Conservation (phyloP, 1,284 basidiomycete genomes). For the Pyrrhoderma noxium region DNA sequence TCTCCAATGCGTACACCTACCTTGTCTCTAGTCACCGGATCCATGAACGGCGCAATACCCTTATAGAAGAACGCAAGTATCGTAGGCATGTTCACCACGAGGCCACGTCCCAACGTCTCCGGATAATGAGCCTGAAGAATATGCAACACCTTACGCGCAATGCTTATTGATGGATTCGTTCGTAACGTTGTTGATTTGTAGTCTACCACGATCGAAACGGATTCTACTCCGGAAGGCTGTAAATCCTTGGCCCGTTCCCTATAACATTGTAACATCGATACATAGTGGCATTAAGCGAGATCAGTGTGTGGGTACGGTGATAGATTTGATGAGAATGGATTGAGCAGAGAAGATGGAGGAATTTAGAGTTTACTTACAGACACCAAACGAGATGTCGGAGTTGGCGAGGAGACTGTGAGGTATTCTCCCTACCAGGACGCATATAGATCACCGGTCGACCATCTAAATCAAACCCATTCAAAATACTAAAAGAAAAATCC, state of each 20-base stretch:
- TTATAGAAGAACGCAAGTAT: constrained; percentile 83
- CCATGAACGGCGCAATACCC: constrained; percentile 81
- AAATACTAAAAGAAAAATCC: constrained; percentile 52
- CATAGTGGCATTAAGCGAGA: no score
- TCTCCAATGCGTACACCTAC: constrained; percentile 34
- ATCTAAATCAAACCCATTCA: constrained; percentile 78
- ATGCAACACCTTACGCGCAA: constrained; percentile 70
- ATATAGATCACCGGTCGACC: constrained; percentile 80
- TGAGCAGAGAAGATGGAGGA: no score
- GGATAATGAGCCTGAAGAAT: constrained; percentile 91
- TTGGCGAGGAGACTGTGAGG: constrained; percentile 66
- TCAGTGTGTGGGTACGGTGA: no score
- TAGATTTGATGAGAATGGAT: no score
- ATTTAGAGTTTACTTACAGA: constrained; percentile 60
- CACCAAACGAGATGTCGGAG: constrained; percentile 78
- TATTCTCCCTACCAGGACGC: constrained; percentile 79
- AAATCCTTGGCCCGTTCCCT: constrained; percentile 83
- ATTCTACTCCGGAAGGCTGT: constrained; percentile 77
- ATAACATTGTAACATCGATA: constrained; percentile 1
- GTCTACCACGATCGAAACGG: constrained; percentile 75
- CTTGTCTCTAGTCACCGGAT: constrained; percentile 87
- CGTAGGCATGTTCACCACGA: constrained; percentile 77
- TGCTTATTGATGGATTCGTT: constrained; percentile 74
- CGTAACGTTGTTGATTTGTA: constrained; percentile 75
- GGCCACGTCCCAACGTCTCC: constrained; percentile 80